These are phyloP conservation scores for Haplographium delicatum DNA, from an alignment of 495 filamentous ascomycete genomes.

Conservation along the genomic window DNA sequence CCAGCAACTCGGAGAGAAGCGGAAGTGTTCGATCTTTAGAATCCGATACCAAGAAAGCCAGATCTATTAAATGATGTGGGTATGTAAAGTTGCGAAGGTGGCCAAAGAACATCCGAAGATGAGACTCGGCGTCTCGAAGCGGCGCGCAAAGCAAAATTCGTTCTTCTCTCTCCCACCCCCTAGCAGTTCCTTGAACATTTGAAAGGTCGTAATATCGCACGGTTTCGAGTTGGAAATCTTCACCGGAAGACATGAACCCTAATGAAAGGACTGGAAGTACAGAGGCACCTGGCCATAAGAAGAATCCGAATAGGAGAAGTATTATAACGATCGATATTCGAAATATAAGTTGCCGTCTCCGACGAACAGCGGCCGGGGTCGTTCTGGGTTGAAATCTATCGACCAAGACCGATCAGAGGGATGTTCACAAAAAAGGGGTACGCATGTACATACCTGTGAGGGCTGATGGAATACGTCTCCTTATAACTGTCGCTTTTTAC, in stretches of 20 bases:
- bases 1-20: slow-evolving; percentile 65
- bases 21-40: slow-evolving; percentile 88
- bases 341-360: slow-evolving; percentile 67
- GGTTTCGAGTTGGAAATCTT: slow-evolving; percentile 80
- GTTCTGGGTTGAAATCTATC: slow-evolving; percentile 85
- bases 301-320: slow-evolving; percentile 52
- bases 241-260: slow-evolving; percentile 59
- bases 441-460: slow-evolving; percentile 63
- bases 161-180: slow-evolving; percentile 93
- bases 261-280: slow-evolving; percentile 69
- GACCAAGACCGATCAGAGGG: no score
- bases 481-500: slow-evolving; percentile 41
- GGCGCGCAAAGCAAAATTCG: slow-evolving; percentile 94
- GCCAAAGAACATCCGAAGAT: slow-evolving; percentile 97
- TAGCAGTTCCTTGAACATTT: slow-evolving; percentile 80
- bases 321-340: slow-evolving; percentile 50
- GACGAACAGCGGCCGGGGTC: slow-evolving; percentile 63
- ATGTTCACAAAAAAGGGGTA: no score
- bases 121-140: slow-evolving; percentile 85
- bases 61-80: slow-evolving; percentile 90
- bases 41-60: slow-evolving; percentile 96
- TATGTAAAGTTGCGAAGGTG: slow-evolving; percentile 97
- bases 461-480: slow-evolving; percentile 75
- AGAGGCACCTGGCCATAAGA: slow-evolving; percentile 64
- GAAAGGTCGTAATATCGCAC: slow-evolving; percentile 95